Conservation (phyloP, 148 eudicot genomes). For the Silene uniflora region DNA sequence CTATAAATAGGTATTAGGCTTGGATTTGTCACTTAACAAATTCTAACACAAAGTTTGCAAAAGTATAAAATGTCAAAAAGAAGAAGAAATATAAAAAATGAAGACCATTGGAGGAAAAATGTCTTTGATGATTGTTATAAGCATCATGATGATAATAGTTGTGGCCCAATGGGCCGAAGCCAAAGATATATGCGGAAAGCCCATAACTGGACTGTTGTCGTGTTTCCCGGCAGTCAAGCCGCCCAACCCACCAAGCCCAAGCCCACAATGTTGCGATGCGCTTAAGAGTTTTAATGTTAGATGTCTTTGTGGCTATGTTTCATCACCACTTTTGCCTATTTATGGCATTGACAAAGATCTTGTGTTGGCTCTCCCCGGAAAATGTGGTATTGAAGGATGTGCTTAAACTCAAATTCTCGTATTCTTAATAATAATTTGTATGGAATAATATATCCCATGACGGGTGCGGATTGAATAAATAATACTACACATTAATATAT, state of each 20-base stretch:
- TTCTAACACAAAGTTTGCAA: too few relatives aligned
- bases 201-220: background rate
- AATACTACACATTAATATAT: too few relatives aligned
- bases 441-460: too few relatives aligned
- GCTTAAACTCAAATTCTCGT: background rate
- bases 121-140: background rate
- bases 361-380: slow-evolving; percentile 11
- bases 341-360: slow-evolving; percentile 18
- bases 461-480: too few relatives aligned
- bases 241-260: slow-evolving; percentile 21
- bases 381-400: slow-evolving; percentile 22
- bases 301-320: slow-evolving; percentile 16
- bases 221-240: slow-evolving; percentile 13
- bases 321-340: slow-evolving; percentile 11
- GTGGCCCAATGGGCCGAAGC: background rate
- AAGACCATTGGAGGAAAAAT: background rate
- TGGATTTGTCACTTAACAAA: too few relatives aligned
- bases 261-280: slow-evolving; percentile 8
- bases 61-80: background rate
- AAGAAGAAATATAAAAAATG: background rate
- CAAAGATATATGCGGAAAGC: background rate
- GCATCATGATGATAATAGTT: background rate
- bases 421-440: too few relatives aligned
- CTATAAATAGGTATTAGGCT: too few relatives aligned
- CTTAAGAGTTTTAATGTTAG: background rate